Evolutionary conservation across 495 filamentous ascomycete genomes (phyloP).

Genomic region (Cairneyella variabilis): DNA sequence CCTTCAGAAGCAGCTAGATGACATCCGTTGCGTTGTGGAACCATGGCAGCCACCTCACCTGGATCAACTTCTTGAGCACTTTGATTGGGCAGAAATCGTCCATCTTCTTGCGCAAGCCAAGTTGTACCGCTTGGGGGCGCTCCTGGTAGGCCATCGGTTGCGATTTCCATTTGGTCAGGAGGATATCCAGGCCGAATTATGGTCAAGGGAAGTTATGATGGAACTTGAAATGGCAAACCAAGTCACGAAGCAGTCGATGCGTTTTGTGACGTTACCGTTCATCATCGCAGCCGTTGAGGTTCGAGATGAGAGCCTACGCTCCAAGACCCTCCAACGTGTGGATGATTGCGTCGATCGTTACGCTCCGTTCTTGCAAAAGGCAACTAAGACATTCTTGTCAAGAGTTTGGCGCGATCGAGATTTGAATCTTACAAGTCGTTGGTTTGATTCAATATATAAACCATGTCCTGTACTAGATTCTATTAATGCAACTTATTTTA

Average conservation of each 20-base stretch:
- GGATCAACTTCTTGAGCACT: conserved; percentile 14
- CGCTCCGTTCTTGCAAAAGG: conserved; percentile 7
- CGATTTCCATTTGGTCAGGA: conserved; percentile 21
- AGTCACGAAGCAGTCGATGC: conserved; percentile 22
- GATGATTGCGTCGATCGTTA: conserved; percentile 11
- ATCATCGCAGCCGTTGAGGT: conserved; percentile 24
- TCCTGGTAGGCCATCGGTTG: conserved; percentile 25
- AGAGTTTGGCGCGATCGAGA: conserved; percentile 12
- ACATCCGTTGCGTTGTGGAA: conserved; percentile 13
- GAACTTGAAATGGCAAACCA: conserved; percentile 22
- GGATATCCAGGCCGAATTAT: conserved; percentile 22
- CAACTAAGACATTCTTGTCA: conserved; percentile 10
- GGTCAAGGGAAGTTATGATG: conserved; percentile 22
- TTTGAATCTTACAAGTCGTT: not conserved
- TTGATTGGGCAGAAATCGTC: conserved; percentile 18
- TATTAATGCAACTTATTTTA: not conserved
- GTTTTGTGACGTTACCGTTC: conserved; percentile 23
- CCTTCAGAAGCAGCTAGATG: conserved; percentile 7
- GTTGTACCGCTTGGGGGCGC: conserved; percentile 17
- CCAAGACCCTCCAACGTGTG: conserved; percentile 7
- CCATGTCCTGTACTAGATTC: conserved; percentile 7
- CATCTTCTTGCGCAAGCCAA: conserved; percentile 24
- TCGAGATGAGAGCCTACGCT: not conserved
- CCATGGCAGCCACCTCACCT: conserved; percentile 19
- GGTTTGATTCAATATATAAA: conserved; percentile 13